Evolutionary conservation across 768 basidiomycete species (phyloP).

Genomic region (Leccinum broughii): DNA sequence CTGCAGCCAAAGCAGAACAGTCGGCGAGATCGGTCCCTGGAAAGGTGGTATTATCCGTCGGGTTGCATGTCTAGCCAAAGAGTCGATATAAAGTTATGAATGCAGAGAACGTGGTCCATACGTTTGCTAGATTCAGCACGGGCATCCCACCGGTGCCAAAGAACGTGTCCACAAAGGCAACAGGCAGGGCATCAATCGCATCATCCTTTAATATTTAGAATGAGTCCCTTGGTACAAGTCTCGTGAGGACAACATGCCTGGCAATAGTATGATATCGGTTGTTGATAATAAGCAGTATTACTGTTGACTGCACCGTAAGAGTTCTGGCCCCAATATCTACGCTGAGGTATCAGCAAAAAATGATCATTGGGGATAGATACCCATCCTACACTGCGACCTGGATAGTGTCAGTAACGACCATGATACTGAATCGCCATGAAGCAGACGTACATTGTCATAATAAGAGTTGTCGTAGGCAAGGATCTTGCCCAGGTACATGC

Average conservation of each 20-base stretch:
- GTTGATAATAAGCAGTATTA: conserved; percentile 57
- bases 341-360: background rate
- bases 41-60: conserved; percentile 41
- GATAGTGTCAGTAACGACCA: conserved; percentile 7
- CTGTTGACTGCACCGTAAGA: conserved; percentile 62
- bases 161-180: conserved; percentile 70
- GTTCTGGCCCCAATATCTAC: conserved; percentile 75
- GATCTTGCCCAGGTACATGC: conserved; percentile 18
- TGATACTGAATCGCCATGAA: background rate
- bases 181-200: conserved; percentile 65
- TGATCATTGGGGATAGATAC: background rate
- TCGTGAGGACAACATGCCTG: conserved; percentile 38
- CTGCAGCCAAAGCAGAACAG: conserved; percentile 40
- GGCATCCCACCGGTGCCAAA: conserved; percentile 63
- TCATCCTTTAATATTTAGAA: conserved; percentile 46
- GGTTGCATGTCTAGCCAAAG: conserved; percentile 41
- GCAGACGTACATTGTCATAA: conserved; percentile 59
- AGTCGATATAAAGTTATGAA: conserved; percentile 1
- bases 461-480: conserved; percentile 55
- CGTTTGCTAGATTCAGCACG: conserved; percentile 69
- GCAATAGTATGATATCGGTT: conserved; percentile 64
- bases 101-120: conserved; percentile 26
- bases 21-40: conserved; percentile 42
- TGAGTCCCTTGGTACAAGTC: conserved; percentile 4
- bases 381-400: conserved; percentile 56